Conservation (phyloP, 352 stramenopile species). For the Pythium biforme region DNA sequence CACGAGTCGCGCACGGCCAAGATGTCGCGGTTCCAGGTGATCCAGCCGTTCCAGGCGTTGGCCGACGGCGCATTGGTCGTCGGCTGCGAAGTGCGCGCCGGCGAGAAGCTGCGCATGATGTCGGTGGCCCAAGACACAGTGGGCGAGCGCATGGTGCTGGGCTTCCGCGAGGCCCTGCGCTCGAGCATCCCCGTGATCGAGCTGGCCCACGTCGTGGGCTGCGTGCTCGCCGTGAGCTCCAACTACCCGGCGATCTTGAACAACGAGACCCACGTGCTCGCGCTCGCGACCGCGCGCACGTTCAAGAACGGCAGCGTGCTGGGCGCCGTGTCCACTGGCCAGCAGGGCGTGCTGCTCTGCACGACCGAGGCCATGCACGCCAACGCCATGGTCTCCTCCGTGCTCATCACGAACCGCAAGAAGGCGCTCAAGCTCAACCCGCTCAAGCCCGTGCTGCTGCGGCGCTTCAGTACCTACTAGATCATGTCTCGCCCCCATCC, state of each 20-base stretch:
- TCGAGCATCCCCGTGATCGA: constrained; percentile 52
- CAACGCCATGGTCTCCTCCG: constrained; percentile 76
- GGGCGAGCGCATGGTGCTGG: constrained; percentile 42
- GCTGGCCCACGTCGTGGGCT: constrained; percentile 66
- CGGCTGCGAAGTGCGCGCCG: constrained; percentile 49
- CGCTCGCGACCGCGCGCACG: constrained; percentile 47
- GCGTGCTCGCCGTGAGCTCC: constrained; percentile 57
- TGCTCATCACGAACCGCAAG: constrained; percentile 83
- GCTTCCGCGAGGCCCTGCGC: constrained; percentile 54
- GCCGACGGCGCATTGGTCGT: constrained; percentile 54
- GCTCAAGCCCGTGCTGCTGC: constrained; percentile 48
- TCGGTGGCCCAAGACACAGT: constrained; percentile 57
- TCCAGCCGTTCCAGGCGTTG: constrained; percentile 62
- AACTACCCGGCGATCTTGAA: constrained; percentile 75
- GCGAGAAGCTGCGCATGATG: constrained; percentile 79
- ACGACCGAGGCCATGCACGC: constrained; percentile 58
- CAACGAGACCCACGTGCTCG: constrained; percentile 54
- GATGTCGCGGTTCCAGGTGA: constrained; percentile 58
- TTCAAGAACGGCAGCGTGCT: constrained; percentile 61
- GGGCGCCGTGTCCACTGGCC: constrained; percentile 59
- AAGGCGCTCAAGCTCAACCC: constrained; percentile 59
- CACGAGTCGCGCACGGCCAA: constrained; percentile 39
- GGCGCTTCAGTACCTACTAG: constrained; percentile 56
- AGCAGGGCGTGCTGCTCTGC: constrained; percentile 67
- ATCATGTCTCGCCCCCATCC: not conserved